Evolutionary conservation across 2,329 filamentous ascomycete genomes (phyloP), one percentile per base, ranked within the genome.

Genomic region (Phoma sp.): DNA sequence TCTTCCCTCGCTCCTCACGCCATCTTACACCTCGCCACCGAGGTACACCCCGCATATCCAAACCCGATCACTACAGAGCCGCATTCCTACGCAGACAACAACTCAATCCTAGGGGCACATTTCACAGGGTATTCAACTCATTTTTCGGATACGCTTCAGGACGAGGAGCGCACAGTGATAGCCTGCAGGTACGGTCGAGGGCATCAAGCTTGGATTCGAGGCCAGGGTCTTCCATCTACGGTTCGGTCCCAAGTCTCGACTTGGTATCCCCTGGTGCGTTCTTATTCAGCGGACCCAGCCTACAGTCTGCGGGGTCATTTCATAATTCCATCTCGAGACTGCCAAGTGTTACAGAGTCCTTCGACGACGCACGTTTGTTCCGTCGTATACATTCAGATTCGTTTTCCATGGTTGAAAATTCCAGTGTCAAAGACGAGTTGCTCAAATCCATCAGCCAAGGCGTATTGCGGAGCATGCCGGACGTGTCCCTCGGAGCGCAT

Each of bases 271-370:
- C 70, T 35, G 64, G 62, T 9, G 41, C 61, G 0, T 76, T 76
- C 48, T 46, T 70, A 21, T 74, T 75, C 55, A 75, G 71, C 45
- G 65, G 72, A 29, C 72, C 72, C 38, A 67, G 60, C 35, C 58
- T 74, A 9, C 60, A 46, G 24, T 70, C 70, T 44, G 64, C 62
- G 13, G 55, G 61, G n/a, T 70, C 67, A n/a, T 45, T 62, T 36
- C 61, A 51, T 17, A 54, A 57, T 32, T 67, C 66, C 1, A 62
- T 53, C 6, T 67, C 69, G 4, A 56, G 47, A 32, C 40, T 65
- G 24, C 58, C 57, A 12, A 70, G 62, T 37, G 35, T 68, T 13
- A 44, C 56, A 2, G 64, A 60, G 19, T 56, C 63, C 27, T 50
- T 40, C n/a, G 65, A 52, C 37, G 60, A 65, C n/a, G 19, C 24